A percentile compares a stretch with the other conserved stretches of the same genome.
These are phyloP conservation scores for Taiozyma onychis DNA, from an alignment of 1,139 yeast genomes.

Conservation along the genomic window DNA sequence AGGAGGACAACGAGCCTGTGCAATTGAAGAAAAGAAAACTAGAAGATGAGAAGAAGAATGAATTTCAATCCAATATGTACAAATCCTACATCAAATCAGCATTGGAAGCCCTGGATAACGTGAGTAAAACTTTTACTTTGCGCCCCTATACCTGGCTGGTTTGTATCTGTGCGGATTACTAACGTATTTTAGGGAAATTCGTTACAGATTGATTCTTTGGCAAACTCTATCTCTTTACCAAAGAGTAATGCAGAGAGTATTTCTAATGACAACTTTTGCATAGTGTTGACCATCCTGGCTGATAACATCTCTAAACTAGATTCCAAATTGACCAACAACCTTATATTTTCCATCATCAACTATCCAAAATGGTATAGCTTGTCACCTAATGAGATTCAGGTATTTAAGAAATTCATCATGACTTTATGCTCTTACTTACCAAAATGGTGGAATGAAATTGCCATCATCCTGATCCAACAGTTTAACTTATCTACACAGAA, in stretches of 20 bases:
- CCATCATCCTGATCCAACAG: slow-evolving; percentile 55
- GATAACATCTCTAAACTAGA: slow-evolving; percentile 46
- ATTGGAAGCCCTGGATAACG: slow-evolving; percentile 60
- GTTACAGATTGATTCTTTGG: slow-evolving; percentile 38
- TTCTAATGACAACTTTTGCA: slow-evolving; percentile 34
- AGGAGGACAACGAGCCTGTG: slow-evolving; percentile 3
- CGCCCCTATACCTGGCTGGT: slow-evolving; percentile 1
- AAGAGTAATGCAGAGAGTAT: slow-evolving; percentile 36
- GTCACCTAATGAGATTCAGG: slow-evolving; percentile 35
- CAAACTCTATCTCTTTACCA: slow-evolving; percentile 40
- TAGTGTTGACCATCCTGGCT: slow-evolving; percentile 41
- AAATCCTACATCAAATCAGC: slow-evolving; percentile 62
- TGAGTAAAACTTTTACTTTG: slow-evolving; percentile 27
- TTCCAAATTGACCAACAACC: slow-evolving; percentile 33
- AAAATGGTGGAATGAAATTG: slow-evolving; percentile 84
- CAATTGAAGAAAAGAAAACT: background rate
- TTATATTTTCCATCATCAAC: slow-evolving; percentile 46
- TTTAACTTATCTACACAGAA: slow-evolving; percentile 34
- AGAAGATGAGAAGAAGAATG: slow-evolving; percentile 4
- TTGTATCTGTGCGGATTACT: background rate
- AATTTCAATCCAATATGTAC: slow-evolving; percentile 45
- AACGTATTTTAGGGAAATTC: slow-evolving; percentile 28
- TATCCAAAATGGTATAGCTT: slow-evolving; percentile 54
- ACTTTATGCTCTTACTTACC: slow-evolving; percentile 84
- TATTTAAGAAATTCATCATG: slow-evolving; percentile 62